Conservation (phyloP, 2,329 filamentous ascomycete genomes). For the Fusarium azukiicola region DNA sequence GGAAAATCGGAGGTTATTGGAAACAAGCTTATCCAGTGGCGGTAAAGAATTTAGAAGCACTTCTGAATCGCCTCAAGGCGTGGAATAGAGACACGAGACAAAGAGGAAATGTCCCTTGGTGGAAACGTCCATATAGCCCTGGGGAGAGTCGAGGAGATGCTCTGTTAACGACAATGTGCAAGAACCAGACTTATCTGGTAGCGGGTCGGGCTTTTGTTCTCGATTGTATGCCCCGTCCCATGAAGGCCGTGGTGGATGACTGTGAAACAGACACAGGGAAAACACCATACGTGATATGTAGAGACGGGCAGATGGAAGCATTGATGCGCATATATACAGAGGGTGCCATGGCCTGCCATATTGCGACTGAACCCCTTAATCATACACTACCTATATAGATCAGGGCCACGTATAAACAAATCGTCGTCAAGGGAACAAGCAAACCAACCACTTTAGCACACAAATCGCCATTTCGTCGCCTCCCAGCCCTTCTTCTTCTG, state of each 20-base stretch:
- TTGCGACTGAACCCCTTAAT: no score
- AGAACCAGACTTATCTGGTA: not conserved
- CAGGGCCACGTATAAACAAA: not conserved
- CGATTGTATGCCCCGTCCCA: not conserved
- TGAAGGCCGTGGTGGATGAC: not conserved
- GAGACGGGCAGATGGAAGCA: not conserved
- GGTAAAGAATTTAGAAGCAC: not conserved
- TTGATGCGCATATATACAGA: not conserved
- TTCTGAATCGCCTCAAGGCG: not conserved
- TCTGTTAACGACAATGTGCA: not conserved
- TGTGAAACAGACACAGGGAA: not conserved
- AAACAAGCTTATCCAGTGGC: not conserved
- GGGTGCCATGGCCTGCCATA: no score
- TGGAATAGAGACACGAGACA: not conserved
- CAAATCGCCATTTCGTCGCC: constrained; percentile 31
- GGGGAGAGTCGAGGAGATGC: constrained; percentile 5
- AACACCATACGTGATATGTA: constrained; percentile 14
- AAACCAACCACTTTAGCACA: not conserved
- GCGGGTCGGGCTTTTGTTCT: not conserved
- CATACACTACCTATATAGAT: no score
- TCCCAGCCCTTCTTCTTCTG: constrained; percentile 40
- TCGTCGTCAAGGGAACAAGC: not conserved
- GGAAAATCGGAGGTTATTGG: not conserved
- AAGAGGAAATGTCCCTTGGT: not conserved
- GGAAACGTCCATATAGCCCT: not conserved